Conservation (phyloP, 441 rosid species). For the Bruguiera hainesii region DNA sequence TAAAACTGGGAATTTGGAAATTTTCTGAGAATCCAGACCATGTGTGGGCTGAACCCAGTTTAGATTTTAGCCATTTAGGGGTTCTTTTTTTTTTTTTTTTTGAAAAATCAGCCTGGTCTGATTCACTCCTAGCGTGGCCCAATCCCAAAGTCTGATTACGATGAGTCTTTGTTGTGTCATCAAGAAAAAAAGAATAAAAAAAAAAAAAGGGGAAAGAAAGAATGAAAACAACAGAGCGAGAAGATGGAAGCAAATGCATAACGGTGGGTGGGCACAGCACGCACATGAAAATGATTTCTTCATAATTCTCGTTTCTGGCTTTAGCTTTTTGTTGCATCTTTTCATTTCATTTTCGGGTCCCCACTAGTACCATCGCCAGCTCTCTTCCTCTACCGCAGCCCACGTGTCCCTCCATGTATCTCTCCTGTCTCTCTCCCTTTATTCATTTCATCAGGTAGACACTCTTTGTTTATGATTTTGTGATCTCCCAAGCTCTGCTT, state of each 20-base stretch:
- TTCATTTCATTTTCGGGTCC: slow-evolving; percentile 7
- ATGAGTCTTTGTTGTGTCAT: not conserved
- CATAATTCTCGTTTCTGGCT: slow-evolving; percentile 12
- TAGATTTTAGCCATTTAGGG: too few relatives aligned
- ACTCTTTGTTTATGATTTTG: not conserved
- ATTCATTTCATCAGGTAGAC: not conserved
- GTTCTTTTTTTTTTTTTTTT: too few relatives aligned
- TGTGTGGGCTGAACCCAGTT: too few relatives aligned
- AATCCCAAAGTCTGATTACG: too few relatives aligned
- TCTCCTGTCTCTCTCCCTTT: not conserved
- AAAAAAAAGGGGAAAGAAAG: not conserved
- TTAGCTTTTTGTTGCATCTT: not conserved
- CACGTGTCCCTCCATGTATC: not conserved
- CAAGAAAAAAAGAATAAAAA: not conserved
- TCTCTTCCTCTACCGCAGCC: not conserved
- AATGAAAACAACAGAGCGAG: not conserved
- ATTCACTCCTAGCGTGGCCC: too few relatives aligned
- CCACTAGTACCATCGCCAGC: not conserved
- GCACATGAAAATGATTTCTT: slow-evolving; percentile 3
- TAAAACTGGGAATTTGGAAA: too few relatives aligned
- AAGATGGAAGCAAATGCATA: not conserved
- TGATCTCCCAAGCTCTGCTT: too few relatives aligned
- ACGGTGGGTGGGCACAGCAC: too few relatives aligned
- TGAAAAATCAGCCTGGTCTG: too few relatives aligned
- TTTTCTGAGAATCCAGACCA: too few relatives aligned